Evolutionary conservation across 2,329 filamentous ascomycete genomes (phyloP), one percentile per base, ranked within the genome.

Genomic region (Trichoderma aggressivum): DNA sequence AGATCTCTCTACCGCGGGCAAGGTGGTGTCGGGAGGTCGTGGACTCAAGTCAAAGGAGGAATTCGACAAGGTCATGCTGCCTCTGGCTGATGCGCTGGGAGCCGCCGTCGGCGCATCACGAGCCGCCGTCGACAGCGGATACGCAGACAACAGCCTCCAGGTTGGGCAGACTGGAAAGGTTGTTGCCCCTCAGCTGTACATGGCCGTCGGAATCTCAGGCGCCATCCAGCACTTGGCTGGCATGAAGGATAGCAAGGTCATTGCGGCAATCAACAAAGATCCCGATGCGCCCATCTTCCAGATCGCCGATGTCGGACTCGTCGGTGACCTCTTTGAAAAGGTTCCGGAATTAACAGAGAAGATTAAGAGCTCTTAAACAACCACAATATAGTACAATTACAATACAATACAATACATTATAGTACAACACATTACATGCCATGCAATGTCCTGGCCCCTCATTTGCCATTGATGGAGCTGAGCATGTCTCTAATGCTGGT

Each of bases 211-310:
- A 79, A 98, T 99, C 77, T 97, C 94, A 10, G 96, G 96, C 68
- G 96, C 96, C 26, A 99, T 99, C 76, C 96, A 99, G 84, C 96
- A 99, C 86, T 83, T 99, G 83, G 96, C 96, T 36, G 96, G 96
- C 80, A 99, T 99, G 96, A 99, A 99, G 88, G 96, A 99, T 80
- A 98, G 94, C 86, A 99, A 99, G 86, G 96, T 99, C 72, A 99
- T 99, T 84, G 96, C 95, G 26, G 94, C 94, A 16, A 98, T 99
- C 80, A 99, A 99, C 87, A 99, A 99, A 86, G 96, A 99, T 79
- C 86, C 90, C 5, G 96, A 99, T 82, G 96, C 96, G 71, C 96
- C 96, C 34, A 99, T 99, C 77, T 99, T 99, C 87, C 96, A 99
- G 83, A 90, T 99, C 72, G 96, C 96, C 5, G 96, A 99, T 82